Conservation (phyloP, 108 stramenopile species). For the Discostella pseudostelligera region DNA sequence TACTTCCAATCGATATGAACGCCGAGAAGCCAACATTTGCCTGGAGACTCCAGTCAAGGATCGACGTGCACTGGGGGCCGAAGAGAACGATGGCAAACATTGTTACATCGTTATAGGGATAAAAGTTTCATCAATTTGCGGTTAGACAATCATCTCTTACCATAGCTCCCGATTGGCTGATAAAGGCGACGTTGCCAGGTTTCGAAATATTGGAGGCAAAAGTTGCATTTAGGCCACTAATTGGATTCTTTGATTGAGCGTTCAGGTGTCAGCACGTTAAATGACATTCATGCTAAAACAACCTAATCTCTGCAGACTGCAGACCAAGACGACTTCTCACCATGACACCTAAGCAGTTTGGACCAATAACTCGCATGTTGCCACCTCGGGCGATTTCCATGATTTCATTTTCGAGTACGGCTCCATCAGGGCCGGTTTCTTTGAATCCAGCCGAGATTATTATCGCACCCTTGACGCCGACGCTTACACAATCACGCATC, state of each 20-base stretch:
- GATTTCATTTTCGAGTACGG: slow-evolving; percentile 30
- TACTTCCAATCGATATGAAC: slow-evolving; percentile 31
- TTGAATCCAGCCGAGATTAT: slow-evolving; percentile 50
- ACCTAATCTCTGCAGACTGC: too few species aligned
- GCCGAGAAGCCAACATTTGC: slow-evolving; percentile 41
- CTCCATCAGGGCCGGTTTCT: slow-evolving; percentile 38
- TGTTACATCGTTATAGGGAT: too few species aligned
- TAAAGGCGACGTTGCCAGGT: too few species aligned
- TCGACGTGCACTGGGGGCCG: slow-evolving; percentile 41
- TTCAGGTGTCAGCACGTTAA: too few species aligned
- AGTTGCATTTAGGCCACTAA: too few species aligned
- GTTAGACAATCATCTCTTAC: too few species aligned
- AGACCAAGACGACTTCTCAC: too few species aligned
- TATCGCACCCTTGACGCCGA: slow-evolving; percentile 42
- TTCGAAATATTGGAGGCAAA: too few species aligned
- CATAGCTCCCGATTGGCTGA: too few species aligned
- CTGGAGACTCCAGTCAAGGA: slow-evolving; percentile 35
- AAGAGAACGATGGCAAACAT: background rate
- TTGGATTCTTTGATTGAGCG: too few species aligned
- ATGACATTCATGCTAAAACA: too few species aligned
- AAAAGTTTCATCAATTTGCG: too few species aligned
- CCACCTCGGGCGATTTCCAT: slow-evolving; percentile 32
- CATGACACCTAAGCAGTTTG: slow-evolving; percentile 50
- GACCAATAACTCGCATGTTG: slow-evolving; percentile 40
- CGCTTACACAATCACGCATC: slow-evolving; percentile 41